A percentile compares a stretch with the other conserved stretches of the same genome.
phyloP scores from a whole-genome alignment of 768 basidiomycete species.

The Boletus rubroflammeus region DNA sequence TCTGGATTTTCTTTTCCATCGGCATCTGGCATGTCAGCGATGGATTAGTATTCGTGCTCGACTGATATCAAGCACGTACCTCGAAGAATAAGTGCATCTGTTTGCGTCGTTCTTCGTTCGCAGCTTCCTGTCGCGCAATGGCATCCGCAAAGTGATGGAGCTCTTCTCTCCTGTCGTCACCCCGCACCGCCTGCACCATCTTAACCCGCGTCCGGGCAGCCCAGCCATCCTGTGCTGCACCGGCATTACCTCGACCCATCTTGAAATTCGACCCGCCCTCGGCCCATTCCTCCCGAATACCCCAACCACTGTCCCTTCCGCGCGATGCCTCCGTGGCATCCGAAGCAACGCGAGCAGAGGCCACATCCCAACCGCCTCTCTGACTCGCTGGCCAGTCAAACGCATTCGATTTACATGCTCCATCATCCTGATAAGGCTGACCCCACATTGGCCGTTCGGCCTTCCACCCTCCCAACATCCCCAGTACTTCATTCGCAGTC shows the following conservation, averaged over 20 bases:
- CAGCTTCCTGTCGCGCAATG: constrained; percentile 40
- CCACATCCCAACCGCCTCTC: constrained; percentile 12
- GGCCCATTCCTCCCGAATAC: constrained; percentile 15
- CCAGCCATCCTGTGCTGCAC: constrained; percentile 4
- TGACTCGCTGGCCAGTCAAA: constrained; percentile 1
- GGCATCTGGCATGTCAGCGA: constrained; percentile 41
- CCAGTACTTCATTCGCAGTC: constrained; percentile 27
- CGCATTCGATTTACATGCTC: constrained; percentile 6
- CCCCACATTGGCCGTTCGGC: constrained; percentile 13
- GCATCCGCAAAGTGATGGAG: constrained; percentile 43
- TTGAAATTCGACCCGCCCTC: not conserved
- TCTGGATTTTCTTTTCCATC: constrained; percentile 49
- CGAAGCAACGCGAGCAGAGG: constrained; percentile 8
- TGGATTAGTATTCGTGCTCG: not conserved
- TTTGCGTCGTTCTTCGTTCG: constrained; percentile 36
- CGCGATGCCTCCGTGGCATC: constrained; percentile 21
- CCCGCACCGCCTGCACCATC: not conserved
- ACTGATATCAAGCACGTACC: constrained; percentile 29
- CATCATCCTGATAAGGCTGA: not conserved
- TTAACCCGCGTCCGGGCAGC: not conserved
- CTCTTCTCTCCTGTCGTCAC: constrained; percentile 10
- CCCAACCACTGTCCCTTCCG: constrained; percentile 18
- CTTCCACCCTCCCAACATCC: constrained; percentile 28
- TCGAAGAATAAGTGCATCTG: constrained; percentile 51
- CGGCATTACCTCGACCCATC: not conserved